Evolutionary conservation across 2,329 filamentous ascomycete species (phyloP).

Genomic region (Phyllosticta citrichinensis): DNA sequence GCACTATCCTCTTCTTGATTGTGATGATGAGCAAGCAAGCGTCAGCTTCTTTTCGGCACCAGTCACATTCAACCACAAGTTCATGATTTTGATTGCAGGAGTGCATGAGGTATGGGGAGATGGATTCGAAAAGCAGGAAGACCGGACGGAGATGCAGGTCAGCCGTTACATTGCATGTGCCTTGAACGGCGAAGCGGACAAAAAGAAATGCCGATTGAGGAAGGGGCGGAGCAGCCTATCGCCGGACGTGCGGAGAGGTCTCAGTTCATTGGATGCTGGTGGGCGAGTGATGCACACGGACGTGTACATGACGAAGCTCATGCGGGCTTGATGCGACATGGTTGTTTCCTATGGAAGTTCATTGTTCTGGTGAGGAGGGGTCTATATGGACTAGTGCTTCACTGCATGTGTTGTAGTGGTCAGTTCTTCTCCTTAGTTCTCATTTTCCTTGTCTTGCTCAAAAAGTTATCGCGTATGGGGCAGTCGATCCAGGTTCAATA

Average conservation of each 20-base stretch:
- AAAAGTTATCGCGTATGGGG: not conserved
- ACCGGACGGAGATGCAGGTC: not conserved
- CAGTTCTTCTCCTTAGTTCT: not conserved
- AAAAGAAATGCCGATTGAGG: not conserved
- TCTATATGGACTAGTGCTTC: not conserved
- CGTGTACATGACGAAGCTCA: not conserved
- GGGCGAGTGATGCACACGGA: not conserved
- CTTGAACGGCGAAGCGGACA: not conserved
- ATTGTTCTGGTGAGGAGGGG: not conserved
- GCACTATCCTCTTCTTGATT: not conserved
- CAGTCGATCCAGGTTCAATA: not conserved
- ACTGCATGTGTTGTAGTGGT: not conserved
- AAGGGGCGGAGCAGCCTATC: not conserved
- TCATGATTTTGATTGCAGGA: not conserved
- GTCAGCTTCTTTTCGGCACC: not conserved
- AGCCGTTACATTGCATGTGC: not conserved
- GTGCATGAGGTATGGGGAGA: not conserved
- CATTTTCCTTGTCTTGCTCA: not conserved
- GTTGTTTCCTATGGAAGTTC: not conserved
- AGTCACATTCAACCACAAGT: not conserved
- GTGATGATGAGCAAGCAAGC: not conserved
- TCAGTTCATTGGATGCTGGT: not conserved
- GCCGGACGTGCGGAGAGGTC: not conserved
- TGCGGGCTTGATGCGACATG: not conserved
- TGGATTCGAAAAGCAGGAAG: not conserved